Conservation (phyloP, 352 stramenopile species). For the Globisporangium barbulae region DNA sequence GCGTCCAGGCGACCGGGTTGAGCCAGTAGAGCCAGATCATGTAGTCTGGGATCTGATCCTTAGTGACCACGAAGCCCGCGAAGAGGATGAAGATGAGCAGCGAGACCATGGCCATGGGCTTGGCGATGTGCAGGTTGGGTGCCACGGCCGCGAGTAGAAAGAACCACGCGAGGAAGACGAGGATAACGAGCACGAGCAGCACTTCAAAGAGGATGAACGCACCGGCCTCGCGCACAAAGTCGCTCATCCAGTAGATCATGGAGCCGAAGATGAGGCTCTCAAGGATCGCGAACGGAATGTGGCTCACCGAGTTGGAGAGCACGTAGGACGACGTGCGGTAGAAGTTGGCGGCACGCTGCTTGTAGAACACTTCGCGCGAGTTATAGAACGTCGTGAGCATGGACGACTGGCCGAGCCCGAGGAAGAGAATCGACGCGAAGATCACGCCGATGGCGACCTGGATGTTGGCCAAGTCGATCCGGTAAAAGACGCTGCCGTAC, state of each 20-base stretch:
- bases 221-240: constrained; percentile 43
- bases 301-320: constrained; percentile 44
- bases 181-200: constrained; percentile 60
- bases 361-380: constrained; percentile 77
- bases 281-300: constrained; percentile 57
- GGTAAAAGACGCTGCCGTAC: constrained; percentile 48
- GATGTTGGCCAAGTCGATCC: constrained; percentile 43
- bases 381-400: constrained; percentile 82
- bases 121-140: constrained; percentile 44
- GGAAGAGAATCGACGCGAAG: constrained; percentile 83
- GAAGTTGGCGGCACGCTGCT: constrained; percentile 85
- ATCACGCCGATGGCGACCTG: constrained; percentile 77
- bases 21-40: constrained; percentile 76
- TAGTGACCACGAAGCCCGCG: constrained; percentile 52
- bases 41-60: constrained; percentile 50
- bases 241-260: constrained; percentile 85
- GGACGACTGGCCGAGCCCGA: constrained; percentile 70
- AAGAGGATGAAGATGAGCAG: constrained; percentile 69
- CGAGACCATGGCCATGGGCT: constrained; percentile 56
- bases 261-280: constrained; percentile 86
- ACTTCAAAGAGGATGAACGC: constrained; percentile 75
- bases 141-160: constrained; percentile 45
- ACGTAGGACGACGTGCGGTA: constrained; percentile 84
- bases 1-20: constrained; percentile 56
- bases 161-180: constrained; percentile 49